phyloP scores from a whole-genome alignment of 805 yeast genomes.

The Sungouiozyma ichnusensis region DNA sequence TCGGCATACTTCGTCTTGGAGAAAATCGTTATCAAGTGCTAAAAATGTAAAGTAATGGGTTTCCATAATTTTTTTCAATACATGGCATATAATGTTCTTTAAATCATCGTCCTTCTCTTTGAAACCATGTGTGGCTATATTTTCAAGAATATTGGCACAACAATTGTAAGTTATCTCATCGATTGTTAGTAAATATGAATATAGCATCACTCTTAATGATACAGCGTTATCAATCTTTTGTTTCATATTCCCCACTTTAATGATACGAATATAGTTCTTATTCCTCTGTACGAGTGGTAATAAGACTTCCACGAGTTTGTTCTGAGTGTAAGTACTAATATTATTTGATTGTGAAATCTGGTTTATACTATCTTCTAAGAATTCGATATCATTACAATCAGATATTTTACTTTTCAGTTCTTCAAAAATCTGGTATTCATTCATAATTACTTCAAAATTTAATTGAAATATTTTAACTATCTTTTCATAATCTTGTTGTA shows the following conservation, averaged over 20 bases:
- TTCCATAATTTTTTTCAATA: background rate
- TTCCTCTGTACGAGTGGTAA: slow-evolving; percentile 17
- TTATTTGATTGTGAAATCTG: background rate
- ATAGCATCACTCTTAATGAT: slow-evolving; percentile 10
- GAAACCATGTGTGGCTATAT: slow-evolving; percentile 6
- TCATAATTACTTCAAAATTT: background rate
- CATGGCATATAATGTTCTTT: background rate
- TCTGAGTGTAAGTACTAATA: background rate
- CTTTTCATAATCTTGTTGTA: background rate
- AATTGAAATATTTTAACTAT: background rate
- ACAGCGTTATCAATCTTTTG: slow-evolving; percentile 23
- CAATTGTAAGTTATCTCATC: slow-evolving; percentile 2
- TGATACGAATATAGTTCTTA: slow-evolving; percentile 16
- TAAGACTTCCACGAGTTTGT: slow-evolving; percentile 1
- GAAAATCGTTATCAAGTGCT: slow-evolving; percentile 9
- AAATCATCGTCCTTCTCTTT: slow-evolving; percentile 10
- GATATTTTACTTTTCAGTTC: background rate
- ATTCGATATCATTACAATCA: background rate
- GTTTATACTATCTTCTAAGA: background rate
- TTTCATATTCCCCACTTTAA: slow-evolving; percentile 27
- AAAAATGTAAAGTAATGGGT: slow-evolving; percentile 3
- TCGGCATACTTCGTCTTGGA: background rate
- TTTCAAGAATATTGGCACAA: slow-evolving; percentile 5
- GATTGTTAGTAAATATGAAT: slow-evolving; percentile 10
- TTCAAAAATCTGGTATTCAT: background rate